Percentiles rank a stretch among this genome's conserved stretches.
These are phyloP conservation scores for Mycena albidolilacea DNA, from an alignment of 768 basidiomycete genomes.

Conservation along the genomic window DNA sequence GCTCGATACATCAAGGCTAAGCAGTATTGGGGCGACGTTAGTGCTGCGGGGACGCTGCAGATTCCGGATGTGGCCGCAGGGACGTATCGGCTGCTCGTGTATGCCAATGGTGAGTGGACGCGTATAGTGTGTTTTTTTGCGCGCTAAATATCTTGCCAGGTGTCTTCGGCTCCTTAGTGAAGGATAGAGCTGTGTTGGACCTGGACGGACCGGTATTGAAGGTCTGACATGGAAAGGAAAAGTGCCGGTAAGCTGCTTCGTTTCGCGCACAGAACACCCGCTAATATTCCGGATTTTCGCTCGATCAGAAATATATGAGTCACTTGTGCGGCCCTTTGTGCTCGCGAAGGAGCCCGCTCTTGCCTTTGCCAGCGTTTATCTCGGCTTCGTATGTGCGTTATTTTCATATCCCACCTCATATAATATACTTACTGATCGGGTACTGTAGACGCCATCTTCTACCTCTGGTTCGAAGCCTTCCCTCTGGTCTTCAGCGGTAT, in stretches of 20 bases:
- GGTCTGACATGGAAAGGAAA: conserved; percentile 24
- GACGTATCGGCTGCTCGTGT: conserved; percentile 26
- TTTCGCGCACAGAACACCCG: not conserved
- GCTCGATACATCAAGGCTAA: conserved; percentile 24
- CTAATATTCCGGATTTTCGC: not conserved
- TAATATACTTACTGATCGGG: not conserved
- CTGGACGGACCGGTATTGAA: conserved; percentile 16
- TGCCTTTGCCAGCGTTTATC: conserved; percentile 47
- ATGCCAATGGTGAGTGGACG: conserved; percentile 15
- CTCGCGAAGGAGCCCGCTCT: conserved; percentile 51
- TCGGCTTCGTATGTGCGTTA: conserved; percentile 47
- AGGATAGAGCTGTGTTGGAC: conserved; percentile 18
- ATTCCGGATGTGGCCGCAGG: conserved; percentile 24
- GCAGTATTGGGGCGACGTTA: conserved; percentile 32
- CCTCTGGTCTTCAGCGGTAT: conserved; percentile 50
- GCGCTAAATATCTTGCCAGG: not conserved
- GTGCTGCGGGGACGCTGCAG: not conserved
- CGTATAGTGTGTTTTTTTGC: not conserved
- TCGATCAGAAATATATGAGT: conserved; percentile 33
- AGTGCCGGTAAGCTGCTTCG: conserved; percentile 14
- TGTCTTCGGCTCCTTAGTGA: conserved; percentile 27
- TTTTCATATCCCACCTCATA: not conserved
- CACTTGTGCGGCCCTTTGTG: conserved; percentile 49
- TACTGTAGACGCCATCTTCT: conserved; percentile 45
- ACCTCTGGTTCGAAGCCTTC: conserved; percentile 54